These are phyloP conservation scores for Claviceps sp. DNA, from an alignment of 2,329 filamentous ascomycete species.

Conservation along the genomic window DNA sequence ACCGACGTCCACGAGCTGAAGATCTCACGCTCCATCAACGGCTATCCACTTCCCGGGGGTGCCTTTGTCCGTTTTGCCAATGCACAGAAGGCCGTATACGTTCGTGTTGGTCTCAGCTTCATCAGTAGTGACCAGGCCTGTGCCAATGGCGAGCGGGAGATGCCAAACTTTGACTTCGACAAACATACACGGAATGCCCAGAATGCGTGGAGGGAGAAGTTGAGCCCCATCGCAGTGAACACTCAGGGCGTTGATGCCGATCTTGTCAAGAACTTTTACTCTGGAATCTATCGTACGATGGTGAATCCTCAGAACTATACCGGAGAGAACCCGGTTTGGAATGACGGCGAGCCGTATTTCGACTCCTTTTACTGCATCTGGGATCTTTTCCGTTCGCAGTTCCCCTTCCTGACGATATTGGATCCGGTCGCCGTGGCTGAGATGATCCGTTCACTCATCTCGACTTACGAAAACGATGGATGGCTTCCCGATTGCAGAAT, in stretches of 20 bases:
- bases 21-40: slow-evolving; percentile 36
- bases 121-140: slow-evolving; percentile 55
- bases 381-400: slow-evolving; percentile 57
- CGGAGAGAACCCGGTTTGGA: slow-evolving; percentile 56
- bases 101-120: slow-evolving; percentile 56
- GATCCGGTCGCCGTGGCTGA: slow-evolving; percentile 50
- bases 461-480: slow-evolving; percentile 56
- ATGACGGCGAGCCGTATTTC: slow-evolving; percentile 54
- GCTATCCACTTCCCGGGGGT: slow-evolving; percentile 43
- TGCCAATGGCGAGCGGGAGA: slow-evolving; percentile 51
- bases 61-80: slow-evolving; percentile 50
- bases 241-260: slow-evolving; percentile 36
- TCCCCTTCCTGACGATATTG: slow-evolving; percentile 54
- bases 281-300: slow-evolving; percentile 58
- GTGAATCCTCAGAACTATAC: slow-evolving; percentile 64
- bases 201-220: slow-evolving; percentile 46
- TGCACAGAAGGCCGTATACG: slow-evolving; percentile 38
- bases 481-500: slow-evolving; percentile 66
- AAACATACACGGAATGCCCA: slow-evolving; percentile 36
- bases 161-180: slow-evolving; percentile 54
- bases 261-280: slow-evolving; percentile 53
- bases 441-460: slow-evolving; percentile 58
- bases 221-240: slow-evolving; percentile 43
- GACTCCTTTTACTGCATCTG: slow-evolving; percentile 68
- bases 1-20: slow-evolving; percentile 31